Base-by-base conservation (phyloP, 2,329 filamentous ascomycete species). In the Xylariaceae sp. region DNA sequence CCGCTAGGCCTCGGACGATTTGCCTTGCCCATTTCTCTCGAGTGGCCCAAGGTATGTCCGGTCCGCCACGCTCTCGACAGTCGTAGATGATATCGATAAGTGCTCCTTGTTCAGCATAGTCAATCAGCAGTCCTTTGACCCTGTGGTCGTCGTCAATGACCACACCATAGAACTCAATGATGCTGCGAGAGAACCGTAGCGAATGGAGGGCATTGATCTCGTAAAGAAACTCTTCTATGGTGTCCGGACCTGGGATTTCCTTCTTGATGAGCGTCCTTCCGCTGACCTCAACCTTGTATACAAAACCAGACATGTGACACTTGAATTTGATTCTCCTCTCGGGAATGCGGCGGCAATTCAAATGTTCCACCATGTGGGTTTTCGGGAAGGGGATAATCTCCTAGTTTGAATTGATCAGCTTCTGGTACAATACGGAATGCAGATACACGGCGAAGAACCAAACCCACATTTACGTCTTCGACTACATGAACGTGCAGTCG, bases 401-500 rank as follows among this genome's bases (percentile, higher is more conserved):
- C 78, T 85, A 57, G 42, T 50, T 11, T 23, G 15, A 47, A n/a
- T 37, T 34, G 51, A 30, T 55, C 37, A 39, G 30, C 44, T 58
- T 62, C 64, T 34, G 42, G 53, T 9, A 45, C 13, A 45, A 7
- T 15, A 61, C 44, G 7, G n/a, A 45, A 7, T 15, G 61, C 44
- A 9, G n/a, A 62, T 51, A 35, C 51, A 4, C n/a, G 11, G 39
- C 50, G 9, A 51, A 45, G 13, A 53, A 52, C 23, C 2, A 18
- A 34, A 80, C 82, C 67, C 68, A 85, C 82, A 71, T 95, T 94
- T 53, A 91, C 84, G 72, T 99, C 94, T 74, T 99, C 93, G n/a
- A 94, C 92, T 55, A 99, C 94, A 73, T 97, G 94, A 5, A 99
- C 92, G 74, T 97, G 92, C 23, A 99, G 80, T 61, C 92, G 86